Conservation (phyloP, 2,329 filamentous ascomycete genomes). For the Fusarium chlamydosporum region DNA sequence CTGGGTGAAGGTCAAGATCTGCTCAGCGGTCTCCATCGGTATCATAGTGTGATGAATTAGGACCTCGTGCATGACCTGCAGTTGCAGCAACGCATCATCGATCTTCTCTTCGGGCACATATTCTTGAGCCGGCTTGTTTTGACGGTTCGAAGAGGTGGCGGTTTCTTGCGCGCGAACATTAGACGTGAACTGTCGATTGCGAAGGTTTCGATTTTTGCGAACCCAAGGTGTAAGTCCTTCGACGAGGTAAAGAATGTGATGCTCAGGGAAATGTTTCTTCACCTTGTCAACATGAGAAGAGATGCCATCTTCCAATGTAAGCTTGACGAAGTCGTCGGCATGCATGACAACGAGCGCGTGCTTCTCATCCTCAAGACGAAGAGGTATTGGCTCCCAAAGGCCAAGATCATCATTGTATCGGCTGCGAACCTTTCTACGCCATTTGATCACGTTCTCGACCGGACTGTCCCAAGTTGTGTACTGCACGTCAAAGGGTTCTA, state of each 20-base stretch:
- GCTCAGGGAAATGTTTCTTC: constrained; percentile 65
- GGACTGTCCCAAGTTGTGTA: constrained; percentile 61
- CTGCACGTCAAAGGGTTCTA: constrained; percentile 65
- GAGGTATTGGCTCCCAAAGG: constrained; percentile 74
- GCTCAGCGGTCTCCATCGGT: constrained; percentile 76
- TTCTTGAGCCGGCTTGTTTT: constrained; percentile 59
- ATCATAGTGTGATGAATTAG: constrained; percentile 78
- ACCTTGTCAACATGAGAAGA: constrained; percentile 71
- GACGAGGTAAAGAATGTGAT: constrained; percentile 77
- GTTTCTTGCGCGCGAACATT: constrained; percentile 67
- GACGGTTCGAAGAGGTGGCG: constrained; percentile 51
- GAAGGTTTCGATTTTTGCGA: constrained; percentile 75
- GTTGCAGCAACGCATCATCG: constrained; percentile 77
- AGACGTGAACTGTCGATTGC: constrained; percentile 77
- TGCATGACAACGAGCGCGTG: constrained; percentile 74
- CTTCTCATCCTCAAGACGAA: constrained; percentile 67
- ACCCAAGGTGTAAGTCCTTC: constrained; percentile 77
- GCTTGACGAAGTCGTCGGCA: constrained; percentile 75
- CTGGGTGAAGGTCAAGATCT: constrained; percentile 81
- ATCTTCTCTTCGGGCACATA: constrained; percentile 76
- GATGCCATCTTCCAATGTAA: constrained; percentile 68
- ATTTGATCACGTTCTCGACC: constrained; percentile 70
- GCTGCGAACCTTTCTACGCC: constrained; percentile 77
- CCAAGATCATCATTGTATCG: constrained; percentile 72
- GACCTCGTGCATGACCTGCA: constrained; percentile 77